These are phyloP conservation scores for Microdochium nivale DNA, from an alignment of 2,329 filamentous ascomycete genomes.

Conservation along the genomic window DNA sequence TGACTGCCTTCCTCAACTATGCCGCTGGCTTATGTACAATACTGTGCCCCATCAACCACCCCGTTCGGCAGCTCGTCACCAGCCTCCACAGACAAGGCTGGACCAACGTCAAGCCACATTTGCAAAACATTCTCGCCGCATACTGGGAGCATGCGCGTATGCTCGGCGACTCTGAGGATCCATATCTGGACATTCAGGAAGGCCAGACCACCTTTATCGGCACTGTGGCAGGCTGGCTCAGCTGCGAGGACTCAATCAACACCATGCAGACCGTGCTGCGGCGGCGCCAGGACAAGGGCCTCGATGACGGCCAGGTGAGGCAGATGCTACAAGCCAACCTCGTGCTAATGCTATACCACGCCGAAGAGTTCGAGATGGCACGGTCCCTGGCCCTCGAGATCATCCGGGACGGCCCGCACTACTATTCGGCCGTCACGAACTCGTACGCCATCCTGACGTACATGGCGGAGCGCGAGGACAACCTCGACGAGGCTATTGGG, in stretches of 20 bases:
- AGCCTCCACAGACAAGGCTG: background rate
- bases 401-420: background rate
- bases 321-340: background rate
- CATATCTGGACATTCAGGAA: background rate
- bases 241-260: background rate
- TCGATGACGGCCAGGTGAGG: background rate
- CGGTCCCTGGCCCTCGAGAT: background rate
- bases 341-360: background rate
- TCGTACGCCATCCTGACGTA: background rate
- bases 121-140: background rate
- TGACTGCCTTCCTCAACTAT: background rate
- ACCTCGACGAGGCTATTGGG: slow-evolving; percentile 6
- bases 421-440: background rate
- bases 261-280: background rate
- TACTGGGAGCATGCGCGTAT: background rate
- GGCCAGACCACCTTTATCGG: background rate
- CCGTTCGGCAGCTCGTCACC: background rate
- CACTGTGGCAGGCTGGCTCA: background rate
- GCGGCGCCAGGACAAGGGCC: background rate
- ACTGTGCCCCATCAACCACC: background rate
- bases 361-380: background rate
- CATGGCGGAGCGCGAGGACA: background rate
- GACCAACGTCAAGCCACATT: background rate
- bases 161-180: background rate
- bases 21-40: background rate